Conservation (phyloP, 2,329 filamentous ascomycete species). For the Leptographium radiaticola region DNA sequence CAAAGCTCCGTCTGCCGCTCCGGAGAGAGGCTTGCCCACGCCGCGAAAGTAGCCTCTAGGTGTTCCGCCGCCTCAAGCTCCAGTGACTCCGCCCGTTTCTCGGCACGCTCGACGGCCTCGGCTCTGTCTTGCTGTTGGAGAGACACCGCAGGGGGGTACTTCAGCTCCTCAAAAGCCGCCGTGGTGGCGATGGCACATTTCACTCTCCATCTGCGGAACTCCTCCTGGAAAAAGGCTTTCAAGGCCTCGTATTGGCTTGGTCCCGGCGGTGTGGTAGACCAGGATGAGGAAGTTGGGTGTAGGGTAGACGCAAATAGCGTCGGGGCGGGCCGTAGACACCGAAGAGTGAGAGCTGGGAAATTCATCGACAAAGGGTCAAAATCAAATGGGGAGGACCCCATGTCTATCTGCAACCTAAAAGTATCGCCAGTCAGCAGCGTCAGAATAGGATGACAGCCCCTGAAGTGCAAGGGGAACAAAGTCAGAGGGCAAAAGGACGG, state of each 20-base stretch:
- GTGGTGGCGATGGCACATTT: constrained; percentile 37
- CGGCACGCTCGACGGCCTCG: constrained; percentile 33
- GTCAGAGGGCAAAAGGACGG: neutral
- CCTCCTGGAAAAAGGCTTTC: constrained; percentile 49
- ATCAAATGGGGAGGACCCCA: constrained; percentile 49
- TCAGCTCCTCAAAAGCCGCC: constrained; percentile 34
- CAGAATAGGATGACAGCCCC: neutral
- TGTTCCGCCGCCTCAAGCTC: constrained; percentile 62
- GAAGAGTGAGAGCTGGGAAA: constrained; percentile 74
- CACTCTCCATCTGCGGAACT: constrained; percentile 53
- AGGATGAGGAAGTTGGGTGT: constrained; percentile 64
- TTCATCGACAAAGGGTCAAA: constrained; percentile 79
- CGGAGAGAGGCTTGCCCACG: constrained; percentile 55
- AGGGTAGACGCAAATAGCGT: constrained; percentile 74
- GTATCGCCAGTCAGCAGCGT: neutral
- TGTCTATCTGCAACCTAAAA: constrained; percentile 30
- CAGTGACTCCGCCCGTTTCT: constrained; percentile 42
- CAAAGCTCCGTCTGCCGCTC: constrained; percentile 47
- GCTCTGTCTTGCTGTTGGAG: constrained; percentile 28
- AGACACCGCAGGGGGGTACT: constrained; percentile 30
- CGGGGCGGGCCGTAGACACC: constrained; percentile 65
- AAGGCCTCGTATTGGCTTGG: constrained; percentile 63
- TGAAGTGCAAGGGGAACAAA: no score
- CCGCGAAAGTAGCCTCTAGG: constrained; percentile 60
- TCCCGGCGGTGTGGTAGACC: constrained; percentile 66